These are phyloP conservation scores for Sporobolomyces pararoseus DNA, from an alignment of 768 basidiomycete species.

Conservation along the genomic window DNA sequence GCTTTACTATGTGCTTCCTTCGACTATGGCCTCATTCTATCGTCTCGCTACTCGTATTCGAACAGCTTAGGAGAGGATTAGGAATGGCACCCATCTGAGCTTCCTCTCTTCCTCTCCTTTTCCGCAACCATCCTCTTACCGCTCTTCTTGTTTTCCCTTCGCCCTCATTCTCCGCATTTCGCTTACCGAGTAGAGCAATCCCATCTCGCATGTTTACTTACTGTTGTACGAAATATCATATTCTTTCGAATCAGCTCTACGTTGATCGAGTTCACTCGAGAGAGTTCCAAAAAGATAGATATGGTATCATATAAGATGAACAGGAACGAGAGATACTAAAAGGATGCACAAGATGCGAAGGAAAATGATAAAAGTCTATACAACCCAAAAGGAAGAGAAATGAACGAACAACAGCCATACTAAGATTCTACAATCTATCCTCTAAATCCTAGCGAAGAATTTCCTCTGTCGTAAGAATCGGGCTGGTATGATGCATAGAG, in stretches of 20 bases:
- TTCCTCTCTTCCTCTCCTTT: too few species aligned
- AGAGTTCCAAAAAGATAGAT: too few species aligned
- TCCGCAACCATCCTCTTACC: too few species aligned
- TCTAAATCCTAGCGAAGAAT: neutral
- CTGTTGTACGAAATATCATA: neutral
- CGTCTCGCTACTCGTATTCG: slow-evolving; percentile 32
- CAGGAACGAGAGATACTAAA: neutral
- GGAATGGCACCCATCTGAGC: slow-evolving; percentile 29
- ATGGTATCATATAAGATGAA: too few species aligned
- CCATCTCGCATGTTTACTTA: too few species aligned
- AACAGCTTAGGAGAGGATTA: slow-evolving; percentile 24
- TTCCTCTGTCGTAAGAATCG: slow-evolving; percentile 5
- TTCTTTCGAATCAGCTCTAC: neutral
- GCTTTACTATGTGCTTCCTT: slow-evolving; percentile 40
- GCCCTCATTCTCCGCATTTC: too few species aligned
- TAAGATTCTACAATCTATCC: too few species aligned
- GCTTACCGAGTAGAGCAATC: too few species aligned
- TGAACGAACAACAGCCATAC: neutral
- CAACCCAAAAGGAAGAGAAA: neutral
- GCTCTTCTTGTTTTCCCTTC: too few species aligned
- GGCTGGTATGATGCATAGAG: slow-evolving; percentile 15
- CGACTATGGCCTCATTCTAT: slow-evolving; percentile 38
- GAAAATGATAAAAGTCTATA: slow-evolving; percentile 1
- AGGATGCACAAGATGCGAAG: neutral
- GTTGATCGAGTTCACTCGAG: too few species aligned